Evolutionary conservation across 148 eudicot genomes (phyloP).

Genomic region (Tetragonia tetragonoides): DNA sequence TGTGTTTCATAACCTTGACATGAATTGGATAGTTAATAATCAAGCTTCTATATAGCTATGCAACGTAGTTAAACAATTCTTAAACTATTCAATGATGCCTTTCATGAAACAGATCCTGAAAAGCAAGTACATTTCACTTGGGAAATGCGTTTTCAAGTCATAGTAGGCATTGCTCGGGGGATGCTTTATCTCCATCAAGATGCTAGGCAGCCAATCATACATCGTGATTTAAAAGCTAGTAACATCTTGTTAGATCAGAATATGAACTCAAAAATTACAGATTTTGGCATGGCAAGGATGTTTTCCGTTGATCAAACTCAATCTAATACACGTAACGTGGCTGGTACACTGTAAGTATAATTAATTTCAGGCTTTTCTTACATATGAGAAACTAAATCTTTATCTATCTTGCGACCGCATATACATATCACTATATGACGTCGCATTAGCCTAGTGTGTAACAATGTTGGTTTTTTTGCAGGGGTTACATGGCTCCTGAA

Average conservation of each 20-base stretch:
- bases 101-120: constrained; percentile 8
- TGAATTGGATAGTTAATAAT: too few relatives aligned
- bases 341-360: constrained; percentile 32
- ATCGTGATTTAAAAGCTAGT: constrained; percentile 35
- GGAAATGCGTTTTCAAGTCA: constrained; percentile 29
- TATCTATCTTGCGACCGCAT: too few relatives aligned
- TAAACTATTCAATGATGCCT: too few relatives aligned
- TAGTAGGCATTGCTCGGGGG: constrained; percentile 32
- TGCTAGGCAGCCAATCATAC: constrained; percentile 28
- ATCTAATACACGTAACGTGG: constrained; percentile 25
- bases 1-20: not conserved
- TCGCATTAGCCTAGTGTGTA: too few relatives aligned
- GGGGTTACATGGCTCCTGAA: constrained; percentile 35
- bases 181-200: constrained; percentile 38
- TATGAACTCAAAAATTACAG: constrained; percentile 35
- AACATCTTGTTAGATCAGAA: constrained; percentile 30
- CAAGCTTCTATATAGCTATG: too few relatives aligned
- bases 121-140: constrained; percentile 20
- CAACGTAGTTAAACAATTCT: too few relatives aligned
- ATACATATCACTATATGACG: too few relatives aligned
- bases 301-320: constrained; percentile 31
- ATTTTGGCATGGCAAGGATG: constrained; percentile 41
- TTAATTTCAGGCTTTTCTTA: too few relatives aligned
- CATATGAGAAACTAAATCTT: too few relatives aligned
- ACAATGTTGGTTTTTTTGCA: constrained; percentile 3